Base-by-base conservation (phyloP, 1,284 basidiomycete genomes). In the Ganoderma meredithae region DNA sequence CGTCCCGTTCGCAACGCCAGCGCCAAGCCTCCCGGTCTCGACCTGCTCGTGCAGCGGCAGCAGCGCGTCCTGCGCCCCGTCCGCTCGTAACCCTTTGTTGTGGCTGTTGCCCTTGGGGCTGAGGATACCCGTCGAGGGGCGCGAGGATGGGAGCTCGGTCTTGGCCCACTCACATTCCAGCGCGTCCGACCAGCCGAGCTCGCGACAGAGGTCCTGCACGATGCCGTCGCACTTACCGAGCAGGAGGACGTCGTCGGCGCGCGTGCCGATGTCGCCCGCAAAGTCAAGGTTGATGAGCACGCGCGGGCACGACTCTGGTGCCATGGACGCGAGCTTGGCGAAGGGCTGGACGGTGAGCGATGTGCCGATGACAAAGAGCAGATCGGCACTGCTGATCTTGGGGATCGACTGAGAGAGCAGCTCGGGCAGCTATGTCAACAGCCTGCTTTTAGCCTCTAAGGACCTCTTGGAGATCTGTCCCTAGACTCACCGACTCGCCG, bases 311-410 rank as follows among this genome's bases (percentile, higher is more conserved):
- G 72, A 71, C 2, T 79, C 70, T 9, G 82, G 80, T 1, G 87
- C 85, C 72, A 86, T 76, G 39, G 81, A 77, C 9, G 88, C 85
- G 31, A 95, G 84, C 1, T 86, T 85, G 1, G 93, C 92, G 75
- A 95, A 94, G 3, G 93, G 93, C 65, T 91, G 86, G 10, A 94
- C 91, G 6, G 90, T 91, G 33, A 97, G 85, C 2, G 95, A 97
- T 0, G 97, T 99, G 33, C 97, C 97, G 73, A 99, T 90, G 39
- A 98, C 90, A 72, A 99, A 90, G 22, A 99, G 86, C 12, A 99
- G 84, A 79, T 99, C 95, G 2, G 94, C 94, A 3, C 83, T 76
- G 33, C 84, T 81, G 52, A 94, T 79, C 33, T 80, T 79, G 2
- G 81, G 80, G 4, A 89, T 79, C 13, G 85, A 83, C 12, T 69